A percentile compares a stretch with the other conserved stretches of the same genome.
Conservation (phyloP, 208 protist species). For the Leishmania major region DNA sequence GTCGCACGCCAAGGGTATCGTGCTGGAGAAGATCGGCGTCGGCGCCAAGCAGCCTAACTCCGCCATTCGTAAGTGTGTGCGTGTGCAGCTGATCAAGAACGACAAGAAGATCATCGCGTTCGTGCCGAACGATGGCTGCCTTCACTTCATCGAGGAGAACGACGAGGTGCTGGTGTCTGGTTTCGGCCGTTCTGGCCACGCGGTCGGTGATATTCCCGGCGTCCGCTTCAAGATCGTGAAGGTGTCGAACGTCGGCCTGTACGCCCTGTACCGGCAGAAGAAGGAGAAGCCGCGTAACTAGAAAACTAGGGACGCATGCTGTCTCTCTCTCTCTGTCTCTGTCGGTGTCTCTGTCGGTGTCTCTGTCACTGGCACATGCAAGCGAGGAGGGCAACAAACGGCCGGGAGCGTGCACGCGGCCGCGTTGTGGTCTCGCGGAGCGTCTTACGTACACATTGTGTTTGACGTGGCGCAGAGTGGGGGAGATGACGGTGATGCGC, state of each 20-base stretch:
- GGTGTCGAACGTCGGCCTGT: slow-evolving; percentile 98
- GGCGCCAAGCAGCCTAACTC: slow-evolving; percentile 99
- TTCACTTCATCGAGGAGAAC: slow-evolving; percentile 99
- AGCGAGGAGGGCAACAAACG: neutral
- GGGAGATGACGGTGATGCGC: neutral
- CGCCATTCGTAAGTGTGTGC: slow-evolving; percentile 99
- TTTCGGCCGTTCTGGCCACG: slow-evolving; percentile 99
- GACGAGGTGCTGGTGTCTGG: slow-evolving; percentile 99
- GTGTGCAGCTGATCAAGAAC: slow-evolving; percentile 99
- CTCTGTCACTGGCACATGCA: too few species aligned
- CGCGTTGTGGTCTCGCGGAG: neutral
- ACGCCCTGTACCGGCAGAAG: slow-evolving; percentile 98
- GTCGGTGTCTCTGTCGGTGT: too few species aligned
- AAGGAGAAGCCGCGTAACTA: slow-evolving; percentile 97
- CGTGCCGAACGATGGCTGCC: slow-evolving; percentile 99
- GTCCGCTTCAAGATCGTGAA: slow-evolving; percentile 99
- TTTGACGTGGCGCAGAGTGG: neutral
- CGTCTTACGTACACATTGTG: neutral
- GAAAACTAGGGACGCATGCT: neutral
- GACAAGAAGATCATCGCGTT: slow-evolving; percentile 99
- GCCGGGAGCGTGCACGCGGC: neutral
- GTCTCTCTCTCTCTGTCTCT: neutral
- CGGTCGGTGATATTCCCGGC: slow-evolving; percentile 99
- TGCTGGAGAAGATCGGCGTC: slow-evolving; percentile 99
- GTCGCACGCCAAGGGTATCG: slow-evolving; percentile 99